Evolutionary conservation across 495 filamentous ascomycete genomes (phyloP), one percentile per base, ranked within the genome.

Genomic region (Penicillium bovifimosum): DNA sequence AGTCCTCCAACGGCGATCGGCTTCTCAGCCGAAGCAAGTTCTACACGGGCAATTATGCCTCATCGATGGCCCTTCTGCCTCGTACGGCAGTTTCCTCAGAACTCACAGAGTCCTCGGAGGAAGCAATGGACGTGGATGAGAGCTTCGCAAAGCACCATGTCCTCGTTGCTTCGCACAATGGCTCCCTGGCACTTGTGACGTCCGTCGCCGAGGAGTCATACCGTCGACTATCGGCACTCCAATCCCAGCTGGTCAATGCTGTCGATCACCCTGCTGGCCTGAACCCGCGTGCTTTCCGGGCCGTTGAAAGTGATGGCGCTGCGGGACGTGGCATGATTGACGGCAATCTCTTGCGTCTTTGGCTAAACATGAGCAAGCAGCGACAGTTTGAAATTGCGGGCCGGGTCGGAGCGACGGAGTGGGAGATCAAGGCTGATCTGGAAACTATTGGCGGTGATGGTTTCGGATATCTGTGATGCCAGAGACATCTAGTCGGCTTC

Each of bases 1-100:
- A 92, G 74, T 91, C 91, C 14, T 84, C 95, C 20, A 85, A 89
- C 51, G 95, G 95, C 55, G 86, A 90, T 58, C 80, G 88, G 46
- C 81, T 98, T 54, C 81, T 97, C 36, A 89, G 87, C 70, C 82
- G 86, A 36, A 87, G 88, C 40, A 86, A 88, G 56, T 96, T 97
- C 76, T 86, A 95, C 52, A 86, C 86, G 6, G 90, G 88, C 39
- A 86, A 93, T 63, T 80, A 85, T 57, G 78, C 87, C 5, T 82
- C 84, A 11, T 81, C 77, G 36, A 79, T 91, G 51, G 86, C 84
- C 9, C 81, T 96, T 41, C 78, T 97, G 40, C 88, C 88, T 1
- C 82, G 83, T 10, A 79, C 80, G 9, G 61, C 76, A 11, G 67
- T 79, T 13, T 67, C 71, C n/a, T 66, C 77, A 35, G 70, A 76